phyloP scores from a whole-genome alignment of 2,329 filamentous ascomycete species.

The Westerdykella sp. region DNA sequence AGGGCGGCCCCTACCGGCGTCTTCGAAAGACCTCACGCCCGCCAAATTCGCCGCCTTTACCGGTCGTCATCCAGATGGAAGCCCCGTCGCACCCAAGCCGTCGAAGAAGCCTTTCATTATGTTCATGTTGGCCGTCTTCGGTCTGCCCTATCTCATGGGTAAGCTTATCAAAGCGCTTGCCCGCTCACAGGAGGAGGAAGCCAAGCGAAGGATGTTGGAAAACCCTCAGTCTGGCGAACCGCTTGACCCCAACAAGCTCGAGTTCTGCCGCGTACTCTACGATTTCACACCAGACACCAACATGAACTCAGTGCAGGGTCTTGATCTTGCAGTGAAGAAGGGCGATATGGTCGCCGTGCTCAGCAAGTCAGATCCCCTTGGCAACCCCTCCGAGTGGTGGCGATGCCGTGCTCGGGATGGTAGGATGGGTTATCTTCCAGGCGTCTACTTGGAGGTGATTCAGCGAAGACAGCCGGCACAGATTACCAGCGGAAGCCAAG shows the following conservation, averaged over 20 bases:
- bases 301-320: conserved; percentile 50
- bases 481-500: conserved; percentile 39
- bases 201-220: conserved; percentile 54
- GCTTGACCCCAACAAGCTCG: conserved; percentile 82
- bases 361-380: conserved; percentile 84
- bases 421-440: conserved; percentile 83
- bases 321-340: conserved; percentile 89
- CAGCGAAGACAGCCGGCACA: conserved; percentile 48
- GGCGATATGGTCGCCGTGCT: conserved; percentile 93
- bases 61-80: conserved; percentile 63
- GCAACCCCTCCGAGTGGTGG: conserved; percentile 96
- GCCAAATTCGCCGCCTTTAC: conserved; percentile 87
- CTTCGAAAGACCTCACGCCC: conserved; percentile 80
- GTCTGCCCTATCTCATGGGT: conserved; percentile 92
- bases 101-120: conserved; percentile 95
- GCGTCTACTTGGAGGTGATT: conserved; percentile 79
- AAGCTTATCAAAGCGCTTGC: conserved; percentile 87
- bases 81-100: conserved; percentile 59
- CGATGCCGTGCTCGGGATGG: conserved; percentile 85
- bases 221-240: conserved; percentile 45
- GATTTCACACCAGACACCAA: conserved; percentile 81
- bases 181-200: conserved; percentile 76
- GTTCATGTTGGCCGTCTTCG: conserved; percentile 90
- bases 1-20: conserved; percentile 80
- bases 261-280: conserved; percentile 92